Evolutionary conservation across 306 rosid genomes (phyloP), one percentile per base, ranked within the genome.

Genomic region (Quercus engelmannii): DNA sequence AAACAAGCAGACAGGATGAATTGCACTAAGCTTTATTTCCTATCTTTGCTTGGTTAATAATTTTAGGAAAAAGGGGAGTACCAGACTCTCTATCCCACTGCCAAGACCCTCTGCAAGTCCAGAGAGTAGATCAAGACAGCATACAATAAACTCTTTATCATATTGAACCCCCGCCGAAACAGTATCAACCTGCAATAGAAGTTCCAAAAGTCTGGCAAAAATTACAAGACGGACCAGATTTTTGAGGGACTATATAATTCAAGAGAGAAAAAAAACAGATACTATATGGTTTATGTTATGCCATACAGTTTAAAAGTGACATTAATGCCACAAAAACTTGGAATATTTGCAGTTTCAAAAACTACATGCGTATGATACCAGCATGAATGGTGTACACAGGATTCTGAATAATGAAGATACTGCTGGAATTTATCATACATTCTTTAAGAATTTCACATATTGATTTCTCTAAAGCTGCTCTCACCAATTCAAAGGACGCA

Each of bases 101-200:
- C 99, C 99, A 83, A 93, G 99, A 85, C 98, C 99, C 85, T 96
- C 99, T 33, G 96, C 85, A 62, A 96, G 94, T 86, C 99, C 99
- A 74, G 99, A 96, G 73, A 96, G 97, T 75, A 96, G 88, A 89
- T 96, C 99, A 79, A 96, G 96, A 67, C 92, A 92, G 90, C 99
- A 96, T 31, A 96, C 98, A 82, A 93, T 81, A 71, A 96, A 96
- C 82, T 96, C 99, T 86, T 89, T 96, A 87, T 96, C 98, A 76
- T 89, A 96, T 76, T 86, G 97, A 84, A 86, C 91, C 65, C 97
- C 99, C 18, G 93, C 89, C 12, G 96, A 78, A 78, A 62, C 90
- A 78, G 96, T 90, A 90, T 93, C 90, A 63, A 81, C 89, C 99
- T 96, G 94, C 90, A 88, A 88, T 75, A 72, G 82, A 74, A 85